A percentile compares a stretch with the other conserved stretches of the same genome.
Conservation (phyloP, 345 rosid genomes). For the Eucalyptus grandis region DNA sequence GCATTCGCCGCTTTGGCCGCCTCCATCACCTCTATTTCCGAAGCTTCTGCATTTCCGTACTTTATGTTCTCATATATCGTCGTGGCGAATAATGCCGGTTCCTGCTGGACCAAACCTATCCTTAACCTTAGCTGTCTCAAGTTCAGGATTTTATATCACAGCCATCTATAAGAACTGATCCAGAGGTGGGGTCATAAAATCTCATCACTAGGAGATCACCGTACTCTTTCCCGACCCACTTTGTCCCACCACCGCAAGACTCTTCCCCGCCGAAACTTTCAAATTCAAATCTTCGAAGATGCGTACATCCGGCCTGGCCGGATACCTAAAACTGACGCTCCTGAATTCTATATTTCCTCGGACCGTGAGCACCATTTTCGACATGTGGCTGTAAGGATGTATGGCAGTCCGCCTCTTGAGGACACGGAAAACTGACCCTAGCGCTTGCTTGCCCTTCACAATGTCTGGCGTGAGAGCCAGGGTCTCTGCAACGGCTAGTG, state of each 20-base stretch:
- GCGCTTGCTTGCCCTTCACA: slow-evolving; percentile 83
- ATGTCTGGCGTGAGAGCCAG: slow-evolving; percentile 81
- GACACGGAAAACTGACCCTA: slow-evolving; percentile 55
- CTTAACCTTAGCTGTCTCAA: slow-evolving; percentile 47
- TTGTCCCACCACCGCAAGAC: slow-evolving; percentile 67
- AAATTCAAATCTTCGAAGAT: slow-evolving; percentile 42
- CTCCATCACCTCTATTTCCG: slow-evolving; percentile 59
- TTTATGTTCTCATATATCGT: slow-evolving; percentile 64
- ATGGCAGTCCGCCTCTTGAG: slow-evolving; percentile 45
- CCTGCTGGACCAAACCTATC: slow-evolving; percentile 74
- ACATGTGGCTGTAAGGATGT: slow-evolving; percentile 21
- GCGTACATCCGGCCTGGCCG: slow-evolving; percentile 47
- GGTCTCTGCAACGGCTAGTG: slow-evolving; percentile 60
- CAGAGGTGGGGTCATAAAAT: slow-evolving; percentile 57
- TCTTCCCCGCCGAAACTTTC: slow-evolving; percentile 37
- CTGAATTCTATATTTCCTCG: slow-evolving; percentile 52
- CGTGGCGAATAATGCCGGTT: slow-evolving; percentile 70
- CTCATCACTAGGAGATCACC: slow-evolving; percentile 54
- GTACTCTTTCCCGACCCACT: slow-evolving; percentile 93
- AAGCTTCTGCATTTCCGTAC: slow-evolving; percentile 53
- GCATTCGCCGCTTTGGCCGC: slow-evolving; percentile 77
- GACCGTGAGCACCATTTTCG: slow-evolving; percentile 21
- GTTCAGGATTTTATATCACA: slow-evolving; percentile 40
- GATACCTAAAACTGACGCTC: slow-evolving; percentile 55
- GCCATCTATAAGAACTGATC: slow-evolving; percentile 52